phyloP scores from a whole-genome alignment of 2,329 filamentous ascomycete genomes.

The Fusarium setosum region DNA sequence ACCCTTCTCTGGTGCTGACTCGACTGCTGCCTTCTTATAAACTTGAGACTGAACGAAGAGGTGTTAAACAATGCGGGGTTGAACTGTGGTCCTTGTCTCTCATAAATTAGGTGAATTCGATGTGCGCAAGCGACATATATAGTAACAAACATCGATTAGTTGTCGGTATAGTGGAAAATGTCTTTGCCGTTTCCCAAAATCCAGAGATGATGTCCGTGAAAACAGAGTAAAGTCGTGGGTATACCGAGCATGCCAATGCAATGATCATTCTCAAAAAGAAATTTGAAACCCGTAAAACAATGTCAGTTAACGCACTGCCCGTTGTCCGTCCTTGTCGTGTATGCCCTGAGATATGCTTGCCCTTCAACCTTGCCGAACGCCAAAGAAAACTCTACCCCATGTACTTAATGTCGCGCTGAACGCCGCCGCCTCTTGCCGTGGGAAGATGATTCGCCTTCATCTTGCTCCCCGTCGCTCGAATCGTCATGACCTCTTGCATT shows the following conservation, averaged over 20 bases:
- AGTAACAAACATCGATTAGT: not conserved
- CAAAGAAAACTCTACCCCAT: slow-evolving; percentile 8
- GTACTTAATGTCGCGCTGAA: slow-evolving; percentile 26
- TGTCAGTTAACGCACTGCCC: slow-evolving; percentile 8
- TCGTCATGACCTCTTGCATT: slow-evolving; percentile 53
- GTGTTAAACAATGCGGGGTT: not conserved
- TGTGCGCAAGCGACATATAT: slow-evolving; percentile 1
- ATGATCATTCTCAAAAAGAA: not conserved
- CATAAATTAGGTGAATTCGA: not conserved
- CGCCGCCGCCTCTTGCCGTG: slow-evolving; percentile 40
- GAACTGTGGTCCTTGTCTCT: not conserved
- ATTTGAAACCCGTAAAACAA: slow-evolving; percentile 2
- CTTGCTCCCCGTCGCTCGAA: slow-evolving; percentile 58
- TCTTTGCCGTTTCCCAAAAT: not conserved
- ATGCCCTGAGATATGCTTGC: slow-evolving; percentile 12
- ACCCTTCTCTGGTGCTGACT: too few relatives aligned
- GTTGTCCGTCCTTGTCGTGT: slow-evolving; percentile 21
- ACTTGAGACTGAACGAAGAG: not conserved
- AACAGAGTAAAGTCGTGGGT: slow-evolving; percentile 27
- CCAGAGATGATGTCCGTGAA: slow-evolving; percentile 15
- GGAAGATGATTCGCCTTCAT: slow-evolving; percentile 37
- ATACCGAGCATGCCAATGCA: slow-evolving; percentile 17
- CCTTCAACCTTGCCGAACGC: slow-evolving; percentile 27
- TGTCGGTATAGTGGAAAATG: not conserved
- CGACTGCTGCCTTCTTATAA: not conserved